These are phyloP conservation scores for Globisporangium middletonii DNA, from an alignment of 352 stramenopile species.

Conservation along the genomic window DNA sequence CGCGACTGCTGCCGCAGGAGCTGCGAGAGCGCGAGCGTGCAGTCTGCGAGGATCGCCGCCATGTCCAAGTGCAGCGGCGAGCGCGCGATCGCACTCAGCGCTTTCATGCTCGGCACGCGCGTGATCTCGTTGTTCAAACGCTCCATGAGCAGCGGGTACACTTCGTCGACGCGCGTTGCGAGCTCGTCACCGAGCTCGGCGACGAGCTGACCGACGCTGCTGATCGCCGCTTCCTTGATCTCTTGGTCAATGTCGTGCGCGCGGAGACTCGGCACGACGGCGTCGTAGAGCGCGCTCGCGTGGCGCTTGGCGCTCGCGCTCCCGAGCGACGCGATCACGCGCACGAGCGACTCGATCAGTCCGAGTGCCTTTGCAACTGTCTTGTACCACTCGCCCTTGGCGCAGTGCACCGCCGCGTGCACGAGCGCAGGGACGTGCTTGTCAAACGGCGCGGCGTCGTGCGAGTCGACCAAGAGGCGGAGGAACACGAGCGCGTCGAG, in stretches of 20 bases:
- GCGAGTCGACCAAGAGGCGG: slow-evolving; percentile 88
- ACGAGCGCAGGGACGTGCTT: slow-evolving; percentile 81
- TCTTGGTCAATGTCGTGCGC: slow-evolving; percentile 98
- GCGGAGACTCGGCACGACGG: slow-evolving; percentile 92
- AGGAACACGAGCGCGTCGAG: slow-evolving; percentile 94
- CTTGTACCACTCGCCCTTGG: slow-evolving; percentile 98
- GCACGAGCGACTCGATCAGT: slow-evolving; percentile 90
- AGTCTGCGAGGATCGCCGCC: slow-evolving; percentile 86
- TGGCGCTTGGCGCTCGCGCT: slow-evolving; percentile 40
- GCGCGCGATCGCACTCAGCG: slow-evolving; percentile 86
- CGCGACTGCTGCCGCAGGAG: slow-evolving; percentile 95
- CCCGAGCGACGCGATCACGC: slow-evolving; percentile 50
- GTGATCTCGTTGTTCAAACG: slow-evolving; percentile 98
- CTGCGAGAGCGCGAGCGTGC: slow-evolving; percentile 81
- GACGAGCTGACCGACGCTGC: slow-evolving; percentile 88
- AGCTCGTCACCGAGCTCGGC: slow-evolving; percentile 81
- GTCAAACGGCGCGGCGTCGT: slow-evolving; percentile 77
- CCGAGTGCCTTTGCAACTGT: slow-evolving; percentile 93
- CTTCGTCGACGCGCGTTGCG: slow-evolving; percentile 55
- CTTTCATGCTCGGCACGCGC: slow-evolving; percentile 95
- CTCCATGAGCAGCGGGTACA: slow-evolving; percentile 93
- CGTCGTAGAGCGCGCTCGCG: slow-evolving; percentile 86
- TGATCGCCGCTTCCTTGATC: slow-evolving; percentile 97
- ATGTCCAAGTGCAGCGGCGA: slow-evolving; percentile 89
- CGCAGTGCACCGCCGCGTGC: slow-evolving; percentile 81